Base-by-base conservation (phyloP, 495 filamentous ascomycete genomes). In the Talaromyces nanjingensis region DNA sequence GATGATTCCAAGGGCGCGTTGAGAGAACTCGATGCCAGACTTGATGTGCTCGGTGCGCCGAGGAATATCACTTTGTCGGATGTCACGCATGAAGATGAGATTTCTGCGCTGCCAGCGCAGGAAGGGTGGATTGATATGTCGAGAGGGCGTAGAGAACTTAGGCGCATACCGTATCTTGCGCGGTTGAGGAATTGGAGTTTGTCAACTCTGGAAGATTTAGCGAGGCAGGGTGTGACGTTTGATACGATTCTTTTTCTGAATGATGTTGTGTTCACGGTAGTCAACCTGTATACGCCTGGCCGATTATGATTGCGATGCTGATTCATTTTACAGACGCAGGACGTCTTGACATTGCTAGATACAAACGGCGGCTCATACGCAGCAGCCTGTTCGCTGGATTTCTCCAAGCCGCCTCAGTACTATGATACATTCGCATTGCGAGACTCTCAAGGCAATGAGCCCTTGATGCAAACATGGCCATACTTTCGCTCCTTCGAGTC, bases 351-450 rank as follows among this genome's bases (percentile, higher is more conserved):
- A 5, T 77, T 96, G n/a, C 80, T 96, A 16, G 74, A 82, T 55
- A 96, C 92, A 18, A 86, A 88, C 62, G 73, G 84, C 25, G 89
- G 89, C 27, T 68, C 83, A 31, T 96, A 93, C 66, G 90, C 88
- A 4, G 91, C 92, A 1, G 90, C 89, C 16, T 96, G 92, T 73
- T 84, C 89, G 0, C 75, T 96, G 64, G 92, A 96, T 70, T 94
- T 91, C 68, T 74, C 80, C 9, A 82, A 83, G 33, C 85, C 88
- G 0, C 87, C 89, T 3, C 39, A 67, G 3, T 92, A 87, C 75
- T 93, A 94, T 74, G 92, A 96, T 69, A 92, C 90, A 2, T 94
- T 96, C 70, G 92, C 92, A 20, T 79, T 93, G 6, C 88, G 91
- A 2, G 92, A 96, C 70, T 74, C 76, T 7, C 65, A 77, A 3